Evolutionary conservation across 768 basidiomycete species (phyloP).

Genomic region (Pulveroboletus sp.): DNA sequence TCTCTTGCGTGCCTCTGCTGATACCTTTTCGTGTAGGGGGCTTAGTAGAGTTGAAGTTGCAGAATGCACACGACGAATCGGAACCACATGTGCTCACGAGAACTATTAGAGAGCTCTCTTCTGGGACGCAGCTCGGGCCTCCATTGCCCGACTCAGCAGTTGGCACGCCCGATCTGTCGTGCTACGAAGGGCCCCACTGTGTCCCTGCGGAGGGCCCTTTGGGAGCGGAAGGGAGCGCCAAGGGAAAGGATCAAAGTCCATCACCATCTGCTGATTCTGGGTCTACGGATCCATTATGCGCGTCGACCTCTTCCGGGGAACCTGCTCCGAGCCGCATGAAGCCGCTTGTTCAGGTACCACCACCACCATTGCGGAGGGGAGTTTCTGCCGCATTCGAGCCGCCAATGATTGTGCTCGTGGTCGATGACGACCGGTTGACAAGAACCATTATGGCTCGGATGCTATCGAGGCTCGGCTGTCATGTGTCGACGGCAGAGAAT

Average conservation of each 20-base stretch:
- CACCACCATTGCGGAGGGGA: constrained; percentile 11
- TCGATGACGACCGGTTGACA: constrained; percentile 82
- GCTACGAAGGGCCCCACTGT: not conserved
- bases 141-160: constrained; percentile 15
- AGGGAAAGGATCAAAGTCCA: not conserved
- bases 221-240: constrained; percentile 5
- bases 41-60: constrained; percentile 53
- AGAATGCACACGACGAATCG: constrained; percentile 33
- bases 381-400: constrained; percentile 38
- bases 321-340: constrained; percentile 10
- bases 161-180: not conserved
- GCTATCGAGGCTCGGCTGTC: constrained; percentile 74
- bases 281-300: not conserved
- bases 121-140: constrained; percentile 32
- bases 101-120: constrained; percentile 41
- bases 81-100: constrained; percentile 38
- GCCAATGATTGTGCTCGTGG: constrained; percentile 67
- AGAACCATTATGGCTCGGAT: constrained; percentile 79
- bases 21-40: constrained; percentile 39
- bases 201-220: not conserved
- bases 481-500: constrained; percentile 80
- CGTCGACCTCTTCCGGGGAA: constrained; percentile 2
- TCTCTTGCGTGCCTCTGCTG: not conserved
- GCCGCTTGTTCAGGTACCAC: constrained; percentile 10
- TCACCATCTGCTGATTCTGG: constrained; percentile 4